Conservation (phyloP, 352 stramenopile species). For the Pythium apleroticum region DNA sequence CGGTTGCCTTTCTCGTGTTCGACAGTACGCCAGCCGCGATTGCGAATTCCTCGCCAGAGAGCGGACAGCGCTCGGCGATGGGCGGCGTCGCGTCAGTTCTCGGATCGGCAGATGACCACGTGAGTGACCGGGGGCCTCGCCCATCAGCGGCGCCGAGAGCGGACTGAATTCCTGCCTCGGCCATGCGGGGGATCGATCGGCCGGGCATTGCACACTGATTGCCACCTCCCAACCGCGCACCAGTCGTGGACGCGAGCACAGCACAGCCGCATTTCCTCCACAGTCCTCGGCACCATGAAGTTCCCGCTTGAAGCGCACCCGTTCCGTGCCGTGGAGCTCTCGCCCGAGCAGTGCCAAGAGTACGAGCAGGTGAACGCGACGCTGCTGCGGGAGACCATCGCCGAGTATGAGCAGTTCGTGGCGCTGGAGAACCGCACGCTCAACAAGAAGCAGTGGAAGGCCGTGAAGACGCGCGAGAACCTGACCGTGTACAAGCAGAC, state of each 20-base stretch:
- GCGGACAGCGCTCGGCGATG: not conserved
- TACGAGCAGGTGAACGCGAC: constrained; percentile 16
- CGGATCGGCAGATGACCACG: not conserved
- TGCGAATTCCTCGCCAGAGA: not conserved
- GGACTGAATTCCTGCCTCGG: not conserved
- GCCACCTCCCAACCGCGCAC: not conserved
- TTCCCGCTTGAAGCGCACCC: constrained; percentile 25
- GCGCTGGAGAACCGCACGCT: constrained; percentile 27
- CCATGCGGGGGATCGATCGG: too few species aligned
- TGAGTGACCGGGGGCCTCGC: not conserved
- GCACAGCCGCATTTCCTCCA: not conserved
- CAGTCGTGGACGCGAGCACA: not conserved
- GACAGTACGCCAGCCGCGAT: constrained; percentile 1
- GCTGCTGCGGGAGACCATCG: constrained; percentile 27
- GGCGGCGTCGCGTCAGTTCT: not conserved
- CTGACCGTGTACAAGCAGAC: constrained; percentile 36
- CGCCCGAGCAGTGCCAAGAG: constrained; percentile 16
- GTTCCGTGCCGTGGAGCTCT: constrained; percentile 30
- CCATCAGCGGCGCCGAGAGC: not conserved
- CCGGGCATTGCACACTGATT: not conserved
- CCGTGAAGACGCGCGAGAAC: constrained; percentile 34
- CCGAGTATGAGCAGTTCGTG: constrained; percentile 30
- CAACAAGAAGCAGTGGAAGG: constrained; percentile 32
- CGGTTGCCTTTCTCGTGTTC: not conserved
- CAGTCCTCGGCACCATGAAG: constrained; percentile 23